A percentile compares a stretch with the other conserved stretches of the same genome.
phyloP scores from a whole-genome alignment of 257 asterid genomes.

The Mentha longifolia region DNA sequence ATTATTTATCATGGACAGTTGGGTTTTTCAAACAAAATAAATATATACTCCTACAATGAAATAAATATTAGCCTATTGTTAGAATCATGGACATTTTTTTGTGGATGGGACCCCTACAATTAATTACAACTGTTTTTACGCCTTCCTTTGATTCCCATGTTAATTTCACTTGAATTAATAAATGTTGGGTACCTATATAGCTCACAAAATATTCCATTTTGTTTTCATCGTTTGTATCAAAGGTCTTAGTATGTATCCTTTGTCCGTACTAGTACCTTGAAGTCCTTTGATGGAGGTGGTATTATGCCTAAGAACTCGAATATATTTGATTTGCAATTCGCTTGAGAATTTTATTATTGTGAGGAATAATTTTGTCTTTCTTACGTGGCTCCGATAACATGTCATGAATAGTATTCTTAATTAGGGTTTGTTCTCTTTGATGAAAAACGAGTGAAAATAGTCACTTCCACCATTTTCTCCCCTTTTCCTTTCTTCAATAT shows the following conservation, averaged over 20 bases:
- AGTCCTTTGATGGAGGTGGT: conserved; percentile 25
- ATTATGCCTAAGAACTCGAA: background rate
- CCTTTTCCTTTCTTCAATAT: too few relatives aligned
- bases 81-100: background rate
- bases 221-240: background rate
- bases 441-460: too few relatives aligned
- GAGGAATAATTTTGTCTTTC: background rate
- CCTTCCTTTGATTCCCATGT: conserved; percentile 33
- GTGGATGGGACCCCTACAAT: conserved; percentile 27
- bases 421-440: too few relatives aligned
- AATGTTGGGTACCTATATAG: conserved; percentile 13
- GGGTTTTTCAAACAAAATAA: too few relatives aligned
- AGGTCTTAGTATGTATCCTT: background rate
- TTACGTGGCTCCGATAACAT: too few relatives aligned
- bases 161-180: conserved; percentile 11
- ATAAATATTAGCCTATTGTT: too few relatives aligned
- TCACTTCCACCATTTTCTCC: too few relatives aligned
- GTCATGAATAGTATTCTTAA: too few relatives aligned
- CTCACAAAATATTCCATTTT: conserved; percentile 28
- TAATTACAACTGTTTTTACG: conserved; percentile 31
- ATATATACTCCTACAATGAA: too few relatives aligned
- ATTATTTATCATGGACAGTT: background rate
- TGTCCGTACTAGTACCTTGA: conserved; percentile 40
- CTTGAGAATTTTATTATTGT: background rate
- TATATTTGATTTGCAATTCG: background rate